Base-by-base conservation (phyloP, 805 yeast species). In the Candida nemodendra region DNA sequence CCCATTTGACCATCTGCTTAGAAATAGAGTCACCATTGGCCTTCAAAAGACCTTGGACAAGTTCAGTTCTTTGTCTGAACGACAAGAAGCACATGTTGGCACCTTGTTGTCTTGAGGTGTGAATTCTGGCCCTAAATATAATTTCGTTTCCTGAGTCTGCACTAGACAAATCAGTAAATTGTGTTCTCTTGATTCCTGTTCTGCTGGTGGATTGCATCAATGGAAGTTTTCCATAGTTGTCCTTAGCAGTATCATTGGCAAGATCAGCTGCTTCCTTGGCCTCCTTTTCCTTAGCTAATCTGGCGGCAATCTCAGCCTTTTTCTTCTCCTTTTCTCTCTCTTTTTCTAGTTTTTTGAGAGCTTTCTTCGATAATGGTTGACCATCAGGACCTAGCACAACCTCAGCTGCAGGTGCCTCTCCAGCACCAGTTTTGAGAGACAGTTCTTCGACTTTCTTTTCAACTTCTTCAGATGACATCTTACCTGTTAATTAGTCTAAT, bases 1-100 rank as follows among this genome's bases (percentile, higher is more conserved):
- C 84, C 96, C 96, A 93, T 69, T 93, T 93, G 50, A 90, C 95
- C 91, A 93, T 85, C 63, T 84, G 96, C 68, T 93, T 93, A 36
- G 96, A 85, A 32, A 93, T 74, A 31, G 81, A 68, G 9, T 68
- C 69, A 55, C 78, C 78, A 56, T 84, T 79, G 44, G 84, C 83
- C 59, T 82, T 87, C 47, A 90, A 71, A 45, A 93, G 73, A 42
- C 84, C 95, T 72, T 91, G 98, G 55, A 90, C 78, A 56, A 83
- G 67, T 43, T 78, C 76, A 38, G 77, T 72, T 68, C 88, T 96
- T 71, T 93, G 99, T 71, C 99, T 84, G 54, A 93, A 79, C 18
- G 95, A 79, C 54, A 91, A 67, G 64, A 93, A 93, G 37, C 85
- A 77, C 84, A 93, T 81, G 48, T 95, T 89, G 56, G 95, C 95